Evolutionary conservation across 2,329 filamentous ascomycete species (phyloP).

Genomic region (Cyphellophora attinorum): DNA sequence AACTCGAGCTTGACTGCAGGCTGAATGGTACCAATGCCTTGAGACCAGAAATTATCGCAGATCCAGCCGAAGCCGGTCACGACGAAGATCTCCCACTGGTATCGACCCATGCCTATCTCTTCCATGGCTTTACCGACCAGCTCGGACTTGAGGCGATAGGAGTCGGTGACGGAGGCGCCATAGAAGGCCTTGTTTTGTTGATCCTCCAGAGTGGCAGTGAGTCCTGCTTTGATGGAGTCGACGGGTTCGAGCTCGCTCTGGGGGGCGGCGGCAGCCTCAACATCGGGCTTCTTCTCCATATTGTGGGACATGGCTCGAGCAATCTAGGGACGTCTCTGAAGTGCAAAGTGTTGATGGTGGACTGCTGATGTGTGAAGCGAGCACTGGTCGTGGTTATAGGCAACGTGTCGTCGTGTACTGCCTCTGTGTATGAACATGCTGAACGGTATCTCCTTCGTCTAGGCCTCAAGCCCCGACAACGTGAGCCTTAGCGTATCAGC

Average conservation of each 20-base stretch:
- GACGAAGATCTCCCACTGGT: conserved; percentile 55
- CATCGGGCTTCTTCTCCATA: conserved; percentile 3
- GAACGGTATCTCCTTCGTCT: no score
- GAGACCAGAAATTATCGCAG: conserved; percentile 53
- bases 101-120: conserved; percentile 68
- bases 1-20: conserved; percentile 22
- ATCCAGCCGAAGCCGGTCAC: conserved; percentile 33
- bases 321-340: no score
- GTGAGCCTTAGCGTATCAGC: no score
- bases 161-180: conserved; percentile 26
- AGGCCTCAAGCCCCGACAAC: no score
- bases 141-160: conserved; percentile 70
- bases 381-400: no score
- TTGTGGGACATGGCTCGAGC: background rate
- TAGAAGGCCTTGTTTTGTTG: conserved; percentile 28
- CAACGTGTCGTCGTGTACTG: no score
- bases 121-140: conserved; percentile 78
- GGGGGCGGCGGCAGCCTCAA: background rate
- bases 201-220: conserved; percentile 19
- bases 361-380: no score
- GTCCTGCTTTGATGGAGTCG: conserved; percentile 1
- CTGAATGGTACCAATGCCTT: conserved; percentile 23
- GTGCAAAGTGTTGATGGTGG: no score
- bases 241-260: background rate
- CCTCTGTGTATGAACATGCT: no score